Conservation (phyloP, 805 yeast genomes). For the Spathaspora arborariae region DNA sequence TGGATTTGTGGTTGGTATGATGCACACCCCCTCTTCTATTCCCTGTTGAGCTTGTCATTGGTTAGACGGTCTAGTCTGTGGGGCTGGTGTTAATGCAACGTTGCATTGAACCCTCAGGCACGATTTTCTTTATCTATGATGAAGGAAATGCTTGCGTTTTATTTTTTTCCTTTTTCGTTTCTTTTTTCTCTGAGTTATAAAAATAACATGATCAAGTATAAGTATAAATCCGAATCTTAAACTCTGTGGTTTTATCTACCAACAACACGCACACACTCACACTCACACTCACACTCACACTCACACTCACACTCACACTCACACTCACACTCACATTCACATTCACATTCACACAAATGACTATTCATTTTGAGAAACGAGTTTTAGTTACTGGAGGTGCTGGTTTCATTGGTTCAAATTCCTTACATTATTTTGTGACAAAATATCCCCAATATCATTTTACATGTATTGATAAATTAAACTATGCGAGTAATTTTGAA, state of each 20-base stretch:
- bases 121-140: too few relatives aligned
- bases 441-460: conserved; percentile 28
- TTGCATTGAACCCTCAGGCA: not conserved
- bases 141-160: too few relatives aligned
- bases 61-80: not conserved
- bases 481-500: conserved; percentile 40
- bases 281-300: too few relatives aligned
- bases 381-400: conserved; percentile 54
- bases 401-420: conserved; percentile 54
- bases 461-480: conserved; percentile 44
- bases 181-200: not conserved
- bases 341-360: too few relatives aligned
- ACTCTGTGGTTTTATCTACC: too few relatives aligned
- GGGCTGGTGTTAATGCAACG: too few relatives aligned
- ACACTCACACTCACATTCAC: too few relatives aligned
- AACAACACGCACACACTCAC: too few relatives aligned
- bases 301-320: too few relatives aligned
- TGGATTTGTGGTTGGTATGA: too few relatives aligned
- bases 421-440: conserved; percentile 31
- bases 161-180: not conserved
- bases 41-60: not conserved
- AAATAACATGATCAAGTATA: not conserved
- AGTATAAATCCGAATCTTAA: too few relatives aligned
- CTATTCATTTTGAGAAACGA: conserved; percentile 8
- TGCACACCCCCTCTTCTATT: not conserved